Evolutionary conservation across 306 rosid species (phyloP), one percentile per base, ranked within the genome.

Genomic region (Cucurbita ficifolia): DNA sequence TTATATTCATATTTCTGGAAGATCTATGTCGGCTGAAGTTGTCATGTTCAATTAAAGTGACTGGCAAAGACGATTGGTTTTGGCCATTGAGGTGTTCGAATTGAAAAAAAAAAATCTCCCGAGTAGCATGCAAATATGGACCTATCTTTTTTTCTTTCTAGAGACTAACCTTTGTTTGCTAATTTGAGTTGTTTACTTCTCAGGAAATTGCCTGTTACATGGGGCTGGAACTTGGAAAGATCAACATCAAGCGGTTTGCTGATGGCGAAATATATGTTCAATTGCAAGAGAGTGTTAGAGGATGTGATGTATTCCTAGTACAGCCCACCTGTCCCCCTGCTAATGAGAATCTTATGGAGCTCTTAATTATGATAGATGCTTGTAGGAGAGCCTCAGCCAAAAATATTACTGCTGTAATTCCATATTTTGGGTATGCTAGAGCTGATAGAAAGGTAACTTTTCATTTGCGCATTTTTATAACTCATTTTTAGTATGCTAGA

Each of bases 351-450:
- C 81, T 94, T 74, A 94, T 94, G 96, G 99, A 94, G 87, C 92
- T 94, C 75, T 76, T 82, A 56, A 76, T 94, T 71, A 86, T 94
- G 97, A 86, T 91, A 54, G 97, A 94, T 86, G 99, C 99, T 71
- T 91, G 97, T 78, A 83, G 99, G 64, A 83, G 99, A 77, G 99
- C 99, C 5, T 94, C 99, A 0, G 99, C 99, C 43, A 91, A 91
- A 76, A 94, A 83, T 73, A 81, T 94, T 73, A 94, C 96, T 39
- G 97, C 95, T 5, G 99, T 94, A 50, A 89, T 91, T 85, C 99
- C 97, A 8, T 94, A 94, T 82, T 94, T 94, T 81, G 99, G 99
- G 78, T 94, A 94, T 83, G 97, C 99, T 71, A 85, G 99, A 83
- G 96, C 99, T 29, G 96, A 94, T 78, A 89, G 97, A 85, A 94